Percentiles rank a stretch among this genome's conserved stretches.
Conservation (phyloP, 129 eudicot genomes). For the Ambrosia artemisiifolia region DNA sequence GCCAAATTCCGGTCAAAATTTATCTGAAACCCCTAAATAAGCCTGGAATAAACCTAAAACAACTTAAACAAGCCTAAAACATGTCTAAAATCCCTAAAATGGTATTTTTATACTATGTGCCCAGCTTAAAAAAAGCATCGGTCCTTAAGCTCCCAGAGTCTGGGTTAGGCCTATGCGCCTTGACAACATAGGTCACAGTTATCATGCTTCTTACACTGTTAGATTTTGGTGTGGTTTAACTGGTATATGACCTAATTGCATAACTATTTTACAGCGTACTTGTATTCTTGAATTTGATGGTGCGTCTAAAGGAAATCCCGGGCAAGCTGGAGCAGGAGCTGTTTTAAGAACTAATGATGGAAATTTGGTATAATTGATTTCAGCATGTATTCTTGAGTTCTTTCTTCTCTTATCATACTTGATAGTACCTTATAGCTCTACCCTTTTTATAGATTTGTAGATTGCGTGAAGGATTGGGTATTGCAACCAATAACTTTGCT, state of each 20-base stretch:
- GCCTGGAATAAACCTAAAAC: too few relatives aligned
- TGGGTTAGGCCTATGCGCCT: too few relatives aligned
- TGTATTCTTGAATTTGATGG: constrained; percentile 97
- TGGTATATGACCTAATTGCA: constrained; percentile 20
- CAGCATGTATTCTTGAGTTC: neutral
- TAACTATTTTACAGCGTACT: constrained; percentile 47
- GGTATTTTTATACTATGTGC: too few relatives aligned
- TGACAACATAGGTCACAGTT: too few relatives aligned
- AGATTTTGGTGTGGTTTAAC: neutral
- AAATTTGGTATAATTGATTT: constrained; percentile 43
- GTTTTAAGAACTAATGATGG: constrained; percentile 76
- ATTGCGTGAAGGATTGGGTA: constrained; percentile 92
- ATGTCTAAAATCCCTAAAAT: too few relatives aligned
- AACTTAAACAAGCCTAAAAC: too few relatives aligned
- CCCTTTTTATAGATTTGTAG: constrained; percentile 59
- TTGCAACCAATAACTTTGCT: constrained; percentile 81
- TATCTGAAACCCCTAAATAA: too few relatives aligned
- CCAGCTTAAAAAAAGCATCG: too few relatives aligned
- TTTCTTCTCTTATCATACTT: constrained; percentile 8
- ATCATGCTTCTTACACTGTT: neutral
- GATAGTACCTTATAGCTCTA: neutral
- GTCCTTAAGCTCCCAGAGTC: too few relatives aligned
- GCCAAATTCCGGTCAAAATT: too few relatives aligned
- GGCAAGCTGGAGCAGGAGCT: constrained; percentile 99
- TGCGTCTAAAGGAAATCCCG: constrained; percentile 99